Base-by-base conservation (phyloP, 441 rosid species). In the Brassica balearica region DNA sequence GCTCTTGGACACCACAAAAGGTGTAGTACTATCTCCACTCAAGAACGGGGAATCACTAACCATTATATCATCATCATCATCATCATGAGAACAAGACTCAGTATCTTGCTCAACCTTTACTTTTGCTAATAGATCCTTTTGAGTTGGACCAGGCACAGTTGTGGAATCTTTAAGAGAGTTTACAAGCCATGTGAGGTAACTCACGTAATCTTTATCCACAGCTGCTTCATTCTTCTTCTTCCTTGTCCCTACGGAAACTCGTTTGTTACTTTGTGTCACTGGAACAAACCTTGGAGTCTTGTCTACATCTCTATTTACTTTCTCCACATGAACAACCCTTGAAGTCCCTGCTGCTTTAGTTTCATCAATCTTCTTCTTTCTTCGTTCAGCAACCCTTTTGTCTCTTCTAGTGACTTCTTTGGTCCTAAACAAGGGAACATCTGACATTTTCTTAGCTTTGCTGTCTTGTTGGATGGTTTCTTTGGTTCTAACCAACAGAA, bases 101-200 rank as follows among this genome's bases (percentile, higher is more conserved):
- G 22, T 53, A 53, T 46, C 6, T 46, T 2, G 67, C 78, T 79
- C 71, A 63, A 12, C 29, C 73, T 79, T 79, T 9, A 63, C 71
- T 53, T 38, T 53, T 14, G 29, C 67, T 23, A 56, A 19, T n/a
- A 0, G 53, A 11, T 64, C 68, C 75, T n/a, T n/a, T n/a, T n/a
- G n/a, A n/a, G n/a, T n/a, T n/a, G n/a, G n/a, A n/a, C n/a, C n/a
- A n/a, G n/a, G n/a, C n/a, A n/a, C n/a, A n/a, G 32, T 1, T 17
- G 71, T 63, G 5, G 75, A 17, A 23, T 11, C 75, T 69, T 46
- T 79, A 69, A 69, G 67, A 65, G 75, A n/a, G 36, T 56, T 68
- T 27, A 74, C 75, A 64, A 79, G 82, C 82, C 79, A 79, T 74
- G 61, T 7, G 25, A 79, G 79, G 72, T 79, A 74, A 6, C 62